A percentile compares a stretch with the other conserved stretches of the same genome.
Evolutionary conservation across 2,329 filamentous ascomycete species (phyloP).

Genomic region (Pseudogymnoascus sp.): DNA sequence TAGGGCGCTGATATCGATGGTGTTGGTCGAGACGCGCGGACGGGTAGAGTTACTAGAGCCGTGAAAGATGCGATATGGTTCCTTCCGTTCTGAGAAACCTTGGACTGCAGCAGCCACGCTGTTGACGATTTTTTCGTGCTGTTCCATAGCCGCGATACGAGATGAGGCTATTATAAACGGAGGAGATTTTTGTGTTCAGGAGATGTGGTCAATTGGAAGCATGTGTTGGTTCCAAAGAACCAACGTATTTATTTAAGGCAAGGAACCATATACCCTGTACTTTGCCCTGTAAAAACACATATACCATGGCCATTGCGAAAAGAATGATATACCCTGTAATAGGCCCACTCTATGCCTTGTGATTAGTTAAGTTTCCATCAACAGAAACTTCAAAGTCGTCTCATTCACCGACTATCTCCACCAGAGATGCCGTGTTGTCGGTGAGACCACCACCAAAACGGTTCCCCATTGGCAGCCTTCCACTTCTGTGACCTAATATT

Average conservation of each 20-base stretch:
- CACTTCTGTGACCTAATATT: too few species aligned
- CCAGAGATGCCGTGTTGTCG: too few species aligned
- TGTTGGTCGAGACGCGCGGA: conserved; percentile 4
- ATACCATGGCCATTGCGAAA: not conserved
- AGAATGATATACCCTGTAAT: not conserved
- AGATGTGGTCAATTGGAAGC: not conserved
- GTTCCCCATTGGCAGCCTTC: too few species aligned
- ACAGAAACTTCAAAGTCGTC: too few species aligned
- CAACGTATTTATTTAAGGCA: not conserved
- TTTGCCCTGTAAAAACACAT: too few species aligned
- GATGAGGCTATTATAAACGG: not conserved
- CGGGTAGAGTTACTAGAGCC: conserved; percentile 46
- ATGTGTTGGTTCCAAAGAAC: not conserved
- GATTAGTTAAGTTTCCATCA: not conserved
- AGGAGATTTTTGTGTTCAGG: not conserved
- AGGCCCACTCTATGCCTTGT: not conserved
- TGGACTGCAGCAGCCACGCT: conserved; percentile 36
- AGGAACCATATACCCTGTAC: too few species aligned
- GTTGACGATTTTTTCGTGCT: conserved; percentile 35
- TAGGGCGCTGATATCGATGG: conserved; percentile 41
- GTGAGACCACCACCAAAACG: too few species aligned
- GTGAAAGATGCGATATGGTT: conserved; percentile 47
- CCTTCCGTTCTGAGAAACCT: conserved; percentile 38
- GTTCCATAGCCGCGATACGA: conserved; percentile 12
- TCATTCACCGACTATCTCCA: too few species aligned